Evolutionary conservation across 352 stramenopile genomes (phyloP), one percentile per base, ranked within the genome.

Genomic region (Pythium dissotocum): DNA sequence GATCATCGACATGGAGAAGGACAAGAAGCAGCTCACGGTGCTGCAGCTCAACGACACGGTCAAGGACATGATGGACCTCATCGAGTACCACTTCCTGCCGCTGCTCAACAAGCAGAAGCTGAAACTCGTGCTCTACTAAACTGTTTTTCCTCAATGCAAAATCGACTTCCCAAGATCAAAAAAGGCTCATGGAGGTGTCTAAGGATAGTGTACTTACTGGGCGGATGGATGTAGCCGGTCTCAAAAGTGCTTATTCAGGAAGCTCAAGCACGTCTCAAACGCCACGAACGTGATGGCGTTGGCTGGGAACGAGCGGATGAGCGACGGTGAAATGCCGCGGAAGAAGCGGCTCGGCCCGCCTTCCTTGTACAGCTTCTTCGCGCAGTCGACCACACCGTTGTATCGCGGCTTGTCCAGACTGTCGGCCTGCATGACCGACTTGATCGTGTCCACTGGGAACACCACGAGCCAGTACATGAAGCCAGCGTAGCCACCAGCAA

Each of bases 261-360:
- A 87, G 62, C 83, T 91, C 73, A 93, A 71, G 63, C 77, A 87
- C 54, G 83, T 93, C 70, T 95, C 87, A 55, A 93, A 95, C 16
- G 85, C 86, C 13, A 95, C 83, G 68, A 93, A 95, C 56, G 86
- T 93, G 67, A 93, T 83, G n/a, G 85, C 87, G 59, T 95, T 93
- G 5, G 86, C 83, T 24, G 87, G 87, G 64, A 95, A 93, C 38
- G 87, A 76, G 32, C 87, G 83, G 6, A 95, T 51, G 16, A 95
- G 73, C 44, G 85, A 91, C 46, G 87, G 85, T 44, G 85, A 88
- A 51, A 95, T 92, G 36, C 87, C 87, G 32, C 84, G 83, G 61
- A 90, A 92, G 68, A 95, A 95, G n/a, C 87, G 80, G 30, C 60
- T 63, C 1, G 72, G 69, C 6, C 83, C 83, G 52, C 83, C 85